Conservation (phyloP, 371 early-diverging fungal species). For the Mycotypha africana region DNA sequence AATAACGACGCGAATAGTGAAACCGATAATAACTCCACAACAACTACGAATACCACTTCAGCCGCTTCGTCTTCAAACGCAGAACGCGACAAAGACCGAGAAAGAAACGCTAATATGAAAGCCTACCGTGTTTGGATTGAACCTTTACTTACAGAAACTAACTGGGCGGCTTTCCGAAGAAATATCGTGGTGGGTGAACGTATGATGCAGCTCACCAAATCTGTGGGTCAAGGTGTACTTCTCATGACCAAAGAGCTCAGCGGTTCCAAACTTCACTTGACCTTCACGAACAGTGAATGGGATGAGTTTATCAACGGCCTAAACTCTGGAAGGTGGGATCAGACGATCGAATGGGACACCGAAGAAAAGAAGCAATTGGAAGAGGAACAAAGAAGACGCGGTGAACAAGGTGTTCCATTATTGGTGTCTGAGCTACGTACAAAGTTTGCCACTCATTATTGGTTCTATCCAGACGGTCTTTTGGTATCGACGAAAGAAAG, state of each 20-base stretch:
- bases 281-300: slow-evolving; percentile 25
- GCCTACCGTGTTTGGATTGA: slow-evolving; percentile 35
- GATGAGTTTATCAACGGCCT: slow-evolving; percentile 30
- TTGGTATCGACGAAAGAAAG: slow-evolving; percentile 20
- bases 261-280: slow-evolving; percentile 35
- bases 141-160: slow-evolving; percentile 25
- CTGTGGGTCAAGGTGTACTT: slow-evolving; percentile 30
- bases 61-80: background rate
- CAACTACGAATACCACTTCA: background rate
- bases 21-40: no score
- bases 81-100: slow-evolving; percentile 26
- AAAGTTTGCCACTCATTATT: slow-evolving; percentile 29
- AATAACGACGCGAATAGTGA: no score
- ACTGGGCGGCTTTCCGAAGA: slow-evolving; percentile 41
- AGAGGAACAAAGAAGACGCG: no score
- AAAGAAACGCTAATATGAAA: slow-evolving; percentile 23
- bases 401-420: no score
- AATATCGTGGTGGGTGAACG: slow-evolving; percentile 39
- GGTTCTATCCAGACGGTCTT: slow-evolving; percentile 30
- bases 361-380: slow-evolving; percentile 3
- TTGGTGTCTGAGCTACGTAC: slow-evolving; percentile 27
- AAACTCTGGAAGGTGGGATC: slow-evolving; percentile 27
- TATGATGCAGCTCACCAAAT: slow-evolving; percentile 29
- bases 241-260: slow-evolving; percentile 38
- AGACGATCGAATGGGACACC: slow-evolving; percentile 27